These are phyloP conservation scores for Leccinum longicurvipes DNA, from an alignment of 768 basidiomycete species.

Conservation along the genomic window DNA sequence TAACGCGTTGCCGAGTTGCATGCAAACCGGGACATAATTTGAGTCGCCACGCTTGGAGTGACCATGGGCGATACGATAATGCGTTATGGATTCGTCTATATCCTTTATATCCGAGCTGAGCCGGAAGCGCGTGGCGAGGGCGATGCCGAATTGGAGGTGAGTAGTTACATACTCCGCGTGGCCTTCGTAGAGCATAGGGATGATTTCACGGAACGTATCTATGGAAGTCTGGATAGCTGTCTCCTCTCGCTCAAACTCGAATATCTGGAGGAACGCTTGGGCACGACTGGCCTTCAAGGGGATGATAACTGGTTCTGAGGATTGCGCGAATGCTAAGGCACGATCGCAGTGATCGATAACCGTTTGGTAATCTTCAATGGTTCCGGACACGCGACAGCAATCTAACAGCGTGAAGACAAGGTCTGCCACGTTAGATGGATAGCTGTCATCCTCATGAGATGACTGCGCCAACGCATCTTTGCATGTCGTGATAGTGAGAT, in stretches of 20 bases:
- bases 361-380: constrained; percentile 16
- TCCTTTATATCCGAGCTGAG: constrained; percentile 5
- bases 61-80: constrained; percentile 11
- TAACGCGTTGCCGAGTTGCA: constrained; percentile 17
- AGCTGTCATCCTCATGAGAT: neutral
- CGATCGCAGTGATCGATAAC: constrained; percentile 22
- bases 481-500: constrained; percentile 13
- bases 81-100: constrained; percentile 23
- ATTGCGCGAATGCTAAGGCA: constrained; percentile 4
- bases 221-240: constrained; percentile 9
- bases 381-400: constrained; percentile 4
- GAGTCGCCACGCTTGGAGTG: constrained; percentile 6
- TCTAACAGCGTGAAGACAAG: constrained; percentile 5
- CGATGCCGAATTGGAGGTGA: constrained; percentile 14
- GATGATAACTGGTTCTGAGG: neutral
- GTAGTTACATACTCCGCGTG: constrained; percentile 8
- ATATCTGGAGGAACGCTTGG: constrained; percentile 12
- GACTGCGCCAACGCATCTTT: constrained; percentile 13
- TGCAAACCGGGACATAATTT: constrained; percentile 9
- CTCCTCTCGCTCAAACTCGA: constrained; percentile 6
- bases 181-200: constrained; percentile 7
- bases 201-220: constrained; percentile 11
- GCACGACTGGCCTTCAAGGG: constrained; percentile 14
- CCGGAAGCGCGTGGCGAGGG: constrained; percentile 19
- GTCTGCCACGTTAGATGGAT: constrained; percentile 3